Evolutionary conservation across 73 alveolate species (phyloP).

Genomic region (Halteria grandinella): DNA sequence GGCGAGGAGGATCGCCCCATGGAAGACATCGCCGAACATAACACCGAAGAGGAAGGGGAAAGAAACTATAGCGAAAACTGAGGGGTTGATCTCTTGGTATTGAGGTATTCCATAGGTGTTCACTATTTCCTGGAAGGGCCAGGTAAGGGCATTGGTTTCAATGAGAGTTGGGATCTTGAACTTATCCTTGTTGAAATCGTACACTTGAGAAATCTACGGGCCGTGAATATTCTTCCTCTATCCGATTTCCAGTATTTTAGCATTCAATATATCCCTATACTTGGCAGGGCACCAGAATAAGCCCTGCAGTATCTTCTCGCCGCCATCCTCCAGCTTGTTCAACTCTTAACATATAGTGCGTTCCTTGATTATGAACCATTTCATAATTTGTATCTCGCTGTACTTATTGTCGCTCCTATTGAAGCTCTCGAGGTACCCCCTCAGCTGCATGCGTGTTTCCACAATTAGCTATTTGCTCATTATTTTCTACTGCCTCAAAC

Average conservation of each 20-base stretch:
- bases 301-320: conserved; percentile 70
- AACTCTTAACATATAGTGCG: conserved; percentile 57
- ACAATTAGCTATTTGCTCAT: conserved; percentile 3
- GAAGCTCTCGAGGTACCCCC: neutral
- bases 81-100: conserved; percentile 93
- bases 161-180: conserved; percentile 87
- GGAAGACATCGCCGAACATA: conserved; percentile 98
- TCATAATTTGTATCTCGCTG: conserved; percentile 33
- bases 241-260: conserved; percentile 49
- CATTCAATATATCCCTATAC: conserved; percentile 14
- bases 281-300: conserved; percentile 72
- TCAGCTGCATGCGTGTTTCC: neutral
- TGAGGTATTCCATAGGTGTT: conserved; percentile 93
- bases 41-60: conserved; percentile 95
- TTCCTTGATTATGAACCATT: conserved; percentile 62
- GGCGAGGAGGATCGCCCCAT: conserved; percentile 80
- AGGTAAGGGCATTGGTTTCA: conserved; percentile 83
- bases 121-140: conserved; percentile 89
- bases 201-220: conserved; percentile 38
- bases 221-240: conserved; percentile 40
- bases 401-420: conserved; percentile 18
- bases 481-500: neutral
- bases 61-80: conserved; percentile 83
- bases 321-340: conserved; percentile 59
- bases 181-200: conserved; percentile 14